Base-by-base conservation (phyloP, 176 grass and related monocot species). In the Avena sativa region DNA sequence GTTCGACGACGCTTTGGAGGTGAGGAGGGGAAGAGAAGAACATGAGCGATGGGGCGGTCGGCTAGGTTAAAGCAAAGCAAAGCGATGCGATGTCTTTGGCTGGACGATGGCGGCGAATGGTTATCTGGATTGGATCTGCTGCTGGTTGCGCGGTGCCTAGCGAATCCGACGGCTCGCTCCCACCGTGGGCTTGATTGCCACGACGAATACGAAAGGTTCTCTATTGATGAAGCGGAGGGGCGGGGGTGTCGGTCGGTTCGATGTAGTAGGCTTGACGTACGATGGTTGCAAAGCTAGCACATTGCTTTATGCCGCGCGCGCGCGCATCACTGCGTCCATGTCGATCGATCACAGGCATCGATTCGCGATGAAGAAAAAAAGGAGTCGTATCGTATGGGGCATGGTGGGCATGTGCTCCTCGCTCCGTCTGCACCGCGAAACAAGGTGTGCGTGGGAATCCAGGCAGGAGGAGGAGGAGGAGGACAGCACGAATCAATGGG, bases 1-100 rank as follows among this genome's bases (percentile, higher is more conserved):
- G 48, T 73, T 73, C 47, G 70, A 48, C 47, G 70, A 73, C 43
- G 70, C 70, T 73, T 73, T 73, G 70, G 43, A 66, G 63, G 25
- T 6, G 61, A 20, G n/a, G 61, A 20, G n/a, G 4, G 70, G 5
- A 10, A 7, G 36, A 48, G 23, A 73, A 13, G 70, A 23, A 48
- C 19, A 14, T 73, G 70, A 48, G 20, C 19, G 70, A 48, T 73
- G 19, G 14, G 69, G 9, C 47, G 38, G 70, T 26, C 68, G 38
- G 65, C 55, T 4, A 32, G 15, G 20, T 1, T 46, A 73, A 76
- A 84, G 71, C 36, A 17, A 38, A 49, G 71, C 52, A 11, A 21
- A 49, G 50, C 48, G 30, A 21, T 83, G 50, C 48, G 30, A 21
- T 83, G 44, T 58, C 78, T 83, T 38, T 8, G 8, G 49, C 25